Evolutionary conservation across 805 yeast species (phyloP).

Genomic region (Naumovozyma castellii): DNA sequence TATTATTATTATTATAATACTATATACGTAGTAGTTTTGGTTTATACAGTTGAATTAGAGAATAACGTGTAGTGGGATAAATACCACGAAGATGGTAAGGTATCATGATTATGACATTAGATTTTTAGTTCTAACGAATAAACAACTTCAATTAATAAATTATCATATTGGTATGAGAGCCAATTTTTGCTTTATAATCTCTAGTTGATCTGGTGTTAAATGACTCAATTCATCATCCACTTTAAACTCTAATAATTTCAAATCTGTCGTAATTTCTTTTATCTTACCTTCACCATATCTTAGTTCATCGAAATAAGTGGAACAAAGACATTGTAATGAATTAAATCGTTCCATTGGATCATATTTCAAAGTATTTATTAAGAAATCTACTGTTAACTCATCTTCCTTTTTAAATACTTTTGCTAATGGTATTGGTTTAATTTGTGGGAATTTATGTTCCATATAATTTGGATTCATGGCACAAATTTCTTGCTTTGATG

Average conservation of each 20-base stretch:
- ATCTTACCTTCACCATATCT: constrained; percentile 16
- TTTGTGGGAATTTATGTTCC: constrained; percentile 92
- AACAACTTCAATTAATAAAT: no score
- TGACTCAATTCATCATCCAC: constrained; percentile 22
- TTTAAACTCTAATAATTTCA: constrained; percentile 23
- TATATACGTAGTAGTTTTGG: no score
- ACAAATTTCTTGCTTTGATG: constrained; percentile 81
- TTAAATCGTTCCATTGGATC: constrained; percentile 57
- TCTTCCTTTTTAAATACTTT: constrained; percentile 51
- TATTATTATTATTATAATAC: no score
- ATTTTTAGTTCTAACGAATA: no score
- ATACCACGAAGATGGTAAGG: no score
- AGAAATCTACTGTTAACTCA: constrained; percentile 43
- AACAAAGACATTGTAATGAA: constrained; percentile 35
- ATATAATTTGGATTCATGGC: constrained; percentile 95
- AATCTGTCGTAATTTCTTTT: constrained; percentile 6
- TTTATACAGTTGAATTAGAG: no score
- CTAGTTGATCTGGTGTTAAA: constrained; percentile 20
- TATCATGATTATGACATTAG: no score
- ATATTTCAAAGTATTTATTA: constrained; percentile 52
- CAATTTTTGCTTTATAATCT: constrained; percentile 19
- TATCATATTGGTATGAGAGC: constrained; percentile 9
- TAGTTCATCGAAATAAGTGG: constrained; percentile 26
- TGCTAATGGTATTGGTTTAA: constrained; percentile 64
- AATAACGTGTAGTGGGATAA: no score